phyloP scores from a whole-genome alignment of 1,284 basidiomycete species.

The Bondarzewia mesenterica region DNA sequence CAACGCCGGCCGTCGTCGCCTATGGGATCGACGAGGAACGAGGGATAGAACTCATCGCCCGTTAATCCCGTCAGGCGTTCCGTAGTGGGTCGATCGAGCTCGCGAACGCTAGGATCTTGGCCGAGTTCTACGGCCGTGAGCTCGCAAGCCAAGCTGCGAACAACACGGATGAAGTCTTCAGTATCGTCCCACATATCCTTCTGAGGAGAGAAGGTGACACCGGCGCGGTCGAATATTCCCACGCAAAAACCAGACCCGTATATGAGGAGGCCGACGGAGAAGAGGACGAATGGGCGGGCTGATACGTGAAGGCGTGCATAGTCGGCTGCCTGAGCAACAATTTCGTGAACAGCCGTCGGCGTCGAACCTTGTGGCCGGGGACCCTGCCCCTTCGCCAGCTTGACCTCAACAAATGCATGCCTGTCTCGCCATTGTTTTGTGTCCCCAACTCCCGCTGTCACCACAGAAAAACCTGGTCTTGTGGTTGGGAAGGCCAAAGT shows the following conservation, averaged over 20 bases:
- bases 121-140: constrained; percentile 6
- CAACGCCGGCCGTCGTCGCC: not conserved
- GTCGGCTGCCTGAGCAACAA: constrained; percentile 11
- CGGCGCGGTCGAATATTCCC: constrained; percentile 13
- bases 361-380: not conserved
- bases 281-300: constrained; percentile 16
- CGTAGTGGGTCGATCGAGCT: not conserved
- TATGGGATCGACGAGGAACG: not conserved
- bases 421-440: not conserved
- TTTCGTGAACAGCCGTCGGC: not conserved
- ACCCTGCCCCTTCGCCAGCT: not conserved
- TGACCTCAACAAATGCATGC: not conserved
- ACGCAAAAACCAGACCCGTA: constrained; percentile 15
- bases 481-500: not conserved
- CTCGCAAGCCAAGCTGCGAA: constrained; percentile 4
- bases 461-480: not conserved
- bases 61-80: not conserved
- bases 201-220: constrained; percentile 13
- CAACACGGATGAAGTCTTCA: constrained; percentile 8
- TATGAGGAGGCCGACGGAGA: constrained; percentile 16
- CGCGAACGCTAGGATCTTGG: constrained; percentile 10
- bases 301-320: constrained; percentile 18
- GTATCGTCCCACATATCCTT: constrained; percentile 5
- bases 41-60: not conserved
- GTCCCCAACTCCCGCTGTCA: not conserved